Conservation (phyloP, 371 early-diverging fungal genomes). For the Mucor circinelloides region DNA sequence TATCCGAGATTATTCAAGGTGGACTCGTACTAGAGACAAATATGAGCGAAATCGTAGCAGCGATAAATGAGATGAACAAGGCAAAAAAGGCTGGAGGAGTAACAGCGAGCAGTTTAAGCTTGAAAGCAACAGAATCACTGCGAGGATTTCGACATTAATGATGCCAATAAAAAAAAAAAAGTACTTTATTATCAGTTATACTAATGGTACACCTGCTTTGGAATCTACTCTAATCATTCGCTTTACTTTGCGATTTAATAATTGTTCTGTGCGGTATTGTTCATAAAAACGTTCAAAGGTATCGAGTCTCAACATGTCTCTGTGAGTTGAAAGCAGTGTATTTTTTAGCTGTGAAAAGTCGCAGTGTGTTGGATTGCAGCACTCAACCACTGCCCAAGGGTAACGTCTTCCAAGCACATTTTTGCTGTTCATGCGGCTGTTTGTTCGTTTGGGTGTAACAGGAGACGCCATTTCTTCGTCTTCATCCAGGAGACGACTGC, state of each 20-base stretch:
- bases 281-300: slow-evolving; percentile 88
- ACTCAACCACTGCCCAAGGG: slow-evolving; percentile 96
- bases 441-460: background rate
- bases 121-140: slow-evolving; percentile 47
- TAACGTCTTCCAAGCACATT: slow-evolving; percentile 81
- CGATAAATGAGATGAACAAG: slow-evolving; percentile 50
- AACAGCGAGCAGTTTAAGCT: slow-evolving; percentile 39
- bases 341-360: slow-evolving; percentile 71
- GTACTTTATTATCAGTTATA: background rate
- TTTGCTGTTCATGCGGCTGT: background rate
- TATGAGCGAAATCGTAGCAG: slow-evolving; percentile 63
- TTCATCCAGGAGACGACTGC: background rate
- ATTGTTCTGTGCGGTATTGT: slow-evolving; percentile 83
- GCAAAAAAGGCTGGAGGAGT: slow-evolving; percentile 25
- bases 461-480: slow-evolving; percentile 33
- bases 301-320: slow-evolving; percentile 81
- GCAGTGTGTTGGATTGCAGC: slow-evolving; percentile 78
- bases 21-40: slow-evolving; percentile 77
- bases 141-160: slow-evolving; percentile 46
- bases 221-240: slow-evolving; percentile 16
- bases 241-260: slow-evolving; percentile 47
- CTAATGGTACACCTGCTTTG: background rate
- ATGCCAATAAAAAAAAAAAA: background rate
- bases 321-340: slow-evolving; percentile 63
- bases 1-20: slow-evolving; percentile 79